Percentiles rank a stretch among this genome's conserved stretches.
Conservation (phyloP, 331 rosid species). For the Telfairia occidentalis region DNA sequence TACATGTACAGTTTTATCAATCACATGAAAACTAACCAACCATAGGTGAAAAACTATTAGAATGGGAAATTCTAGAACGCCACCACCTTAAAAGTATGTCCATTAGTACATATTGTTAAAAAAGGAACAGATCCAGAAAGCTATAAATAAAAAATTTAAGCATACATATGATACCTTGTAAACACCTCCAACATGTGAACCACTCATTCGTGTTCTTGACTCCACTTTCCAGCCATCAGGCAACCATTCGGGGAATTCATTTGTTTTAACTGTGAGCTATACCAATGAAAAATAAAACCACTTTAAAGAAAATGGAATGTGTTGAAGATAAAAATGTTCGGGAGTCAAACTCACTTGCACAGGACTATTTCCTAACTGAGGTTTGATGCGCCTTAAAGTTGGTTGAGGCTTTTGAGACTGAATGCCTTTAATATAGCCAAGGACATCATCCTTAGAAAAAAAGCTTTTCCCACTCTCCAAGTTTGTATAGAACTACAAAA, state of each 20-base stretch:
- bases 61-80: not conserved
- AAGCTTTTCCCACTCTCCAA: constrained; percentile 32
- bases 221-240: constrained; percentile 75
- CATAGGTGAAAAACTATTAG: not conserved
- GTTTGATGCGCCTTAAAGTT: not conserved
- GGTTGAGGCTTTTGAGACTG: constrained; percentile 4
- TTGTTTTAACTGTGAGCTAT: constrained; percentile 34
- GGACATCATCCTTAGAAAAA: constrained; percentile 28
- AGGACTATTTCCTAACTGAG: constrained; percentile 22
- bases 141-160: constrained; percentile 2
- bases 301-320: constrained; percentile 6
- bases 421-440: constrained; percentile 17
- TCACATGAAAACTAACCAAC: not conserved
- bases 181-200: constrained; percentile 37
- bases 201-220: constrained; percentile 60
- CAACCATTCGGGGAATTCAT: constrained; percentile 68
- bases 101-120: not conserved
- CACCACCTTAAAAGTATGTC: not conserved
- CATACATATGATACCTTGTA: constrained; percentile 49
- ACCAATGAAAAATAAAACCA: constrained; percentile 12
- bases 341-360: constrained; percentile 36
- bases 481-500: constrained; percentile 21
- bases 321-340: constrained; percentile 12
- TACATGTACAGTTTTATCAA: not conserved
- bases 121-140: not conserved